Conservation (phyloP, 2,329 filamentous ascomycete genomes). For the Scedosporium minutisporum region DNA sequence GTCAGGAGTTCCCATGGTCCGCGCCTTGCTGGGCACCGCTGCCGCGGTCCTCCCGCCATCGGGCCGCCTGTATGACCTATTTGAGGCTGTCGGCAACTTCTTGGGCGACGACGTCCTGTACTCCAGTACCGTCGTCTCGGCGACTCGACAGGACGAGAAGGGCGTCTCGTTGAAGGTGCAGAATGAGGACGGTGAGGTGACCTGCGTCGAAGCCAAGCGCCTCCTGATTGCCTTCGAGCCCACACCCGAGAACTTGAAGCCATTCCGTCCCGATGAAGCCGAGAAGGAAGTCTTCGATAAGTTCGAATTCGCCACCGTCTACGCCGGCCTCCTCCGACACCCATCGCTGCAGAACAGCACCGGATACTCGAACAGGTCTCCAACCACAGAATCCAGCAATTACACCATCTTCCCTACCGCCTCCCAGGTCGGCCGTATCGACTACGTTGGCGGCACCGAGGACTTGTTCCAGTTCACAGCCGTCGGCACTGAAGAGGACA, state of each 20-base stretch:
- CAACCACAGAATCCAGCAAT: slow-evolving; percentile 13
- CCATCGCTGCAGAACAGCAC: slow-evolving; percentile 14
- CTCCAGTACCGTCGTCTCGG: slow-evolving; percentile 21
- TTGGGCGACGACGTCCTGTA: slow-evolving; percentile 27
- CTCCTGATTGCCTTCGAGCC: slow-evolving; percentile 17
- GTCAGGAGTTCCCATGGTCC: slow-evolving; percentile 24
- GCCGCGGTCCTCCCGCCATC: slow-evolving; percentile 23
- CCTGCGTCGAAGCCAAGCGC: slow-evolving; percentile 14
- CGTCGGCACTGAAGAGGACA: slow-evolving; percentile 17
- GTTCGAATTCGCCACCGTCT: slow-evolving; percentile 14
- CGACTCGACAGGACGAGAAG: slow-evolving; percentile 15
- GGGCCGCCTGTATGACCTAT: slow-evolving; percentile 29
- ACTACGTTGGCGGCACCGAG: slow-evolving; percentile 18
- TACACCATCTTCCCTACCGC: slow-evolving; percentile 15
- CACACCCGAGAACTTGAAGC: slow-evolving; percentile 12
- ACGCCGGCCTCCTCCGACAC: slow-evolving; percentile 17
- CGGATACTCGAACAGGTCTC: slow-evolving; percentile 14
- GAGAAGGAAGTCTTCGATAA: slow-evolving; percentile 14
- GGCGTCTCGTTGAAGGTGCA: slow-evolving; percentile 11
- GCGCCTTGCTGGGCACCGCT: slow-evolving; percentile 19
- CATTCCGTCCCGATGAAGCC: slow-evolving; percentile 11
- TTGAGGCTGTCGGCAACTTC: slow-evolving; percentile 23
- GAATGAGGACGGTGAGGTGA: slow-evolving; percentile 6
- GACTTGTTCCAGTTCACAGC: slow-evolving; percentile 22
- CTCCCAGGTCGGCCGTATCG: slow-evolving; percentile 16